Evolutionary conservation across 192 early-diverging fungal genomes (phyloP).

Genomic region (Rhizophagus prolifer): DNA sequence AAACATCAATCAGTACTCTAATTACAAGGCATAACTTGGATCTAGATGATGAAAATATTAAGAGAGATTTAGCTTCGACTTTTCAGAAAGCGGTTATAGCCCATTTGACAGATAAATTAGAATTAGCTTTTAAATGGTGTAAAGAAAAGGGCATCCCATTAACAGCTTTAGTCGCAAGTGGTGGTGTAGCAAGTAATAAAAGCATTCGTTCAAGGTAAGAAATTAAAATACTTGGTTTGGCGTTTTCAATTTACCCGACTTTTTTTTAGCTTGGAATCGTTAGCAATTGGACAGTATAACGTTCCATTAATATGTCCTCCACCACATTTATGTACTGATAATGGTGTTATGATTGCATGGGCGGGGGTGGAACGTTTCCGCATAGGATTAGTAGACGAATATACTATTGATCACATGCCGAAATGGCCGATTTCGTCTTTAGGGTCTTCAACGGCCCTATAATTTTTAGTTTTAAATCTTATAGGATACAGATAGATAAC

Average conservation of each 20-base stretch:
- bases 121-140: constrained; percentile 52
- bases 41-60: constrained; percentile 36
- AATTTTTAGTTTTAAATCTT: no score
- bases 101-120: constrained; percentile 66
- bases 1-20: constrained; percentile 60
- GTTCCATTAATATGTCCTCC: constrained; percentile 70
- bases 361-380: constrained; percentile 72
- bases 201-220: constrained; percentile 45
- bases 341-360: constrained; percentile 87
- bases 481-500: no score
- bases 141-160: constrained; percentile 34
- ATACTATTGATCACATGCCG: constrained; percentile 71
- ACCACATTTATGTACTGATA: constrained; percentile 77
- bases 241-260: no score
- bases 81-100: constrained; percentile 61
- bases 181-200: constrained; percentile 76
- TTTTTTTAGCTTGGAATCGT: constrained; percentile 33
- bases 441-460: constrained; percentile 12
- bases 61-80: constrained; percentile 65
- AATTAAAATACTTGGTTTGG: no score
- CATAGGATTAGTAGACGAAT: constrained; percentile 63
- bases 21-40: constrained; percentile 43
- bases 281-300: constrained; percentile 40
- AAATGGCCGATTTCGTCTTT: constrained; percentile 69
- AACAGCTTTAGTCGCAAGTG: constrained; percentile 66